Evolutionary conservation across 1,284 basidiomycete genomes (phyloP).

Genomic region (Cutaneotrichosporon cavernicola): DNA sequence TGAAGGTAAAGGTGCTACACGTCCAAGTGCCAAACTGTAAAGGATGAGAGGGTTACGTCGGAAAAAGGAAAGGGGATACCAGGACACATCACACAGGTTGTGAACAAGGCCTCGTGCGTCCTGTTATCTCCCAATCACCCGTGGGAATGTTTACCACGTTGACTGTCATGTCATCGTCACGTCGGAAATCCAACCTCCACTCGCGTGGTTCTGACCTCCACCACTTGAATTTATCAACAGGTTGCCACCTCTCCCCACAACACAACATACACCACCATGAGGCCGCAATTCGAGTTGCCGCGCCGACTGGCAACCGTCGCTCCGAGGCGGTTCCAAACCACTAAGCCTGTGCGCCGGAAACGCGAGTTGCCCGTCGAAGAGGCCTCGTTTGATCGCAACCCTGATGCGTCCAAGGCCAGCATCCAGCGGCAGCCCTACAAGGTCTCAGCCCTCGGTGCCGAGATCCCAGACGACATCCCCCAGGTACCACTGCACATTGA

Average conservation of each 20-base stretch:
- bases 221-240: not conserved
- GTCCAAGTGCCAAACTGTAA: no score
- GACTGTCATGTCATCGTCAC: not conserved
- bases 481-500: constrained; percentile 11
- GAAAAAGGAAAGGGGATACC: no score
- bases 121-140: no score
- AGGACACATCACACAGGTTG: no score
- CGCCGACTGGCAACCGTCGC: not conserved
- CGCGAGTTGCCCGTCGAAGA: not conserved
- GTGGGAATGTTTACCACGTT: not conserved
- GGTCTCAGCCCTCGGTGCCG: not conserved
- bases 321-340: not conserved
- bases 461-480: constrained; percentile 9
- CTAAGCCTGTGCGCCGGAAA: constrained; percentile 1
- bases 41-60: no score
- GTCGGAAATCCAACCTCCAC: not conserved
- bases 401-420: not conserved
- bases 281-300: not conserved
- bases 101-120: no score
- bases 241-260: not conserved
- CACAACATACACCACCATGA: not conserved
- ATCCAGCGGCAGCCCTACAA: not conserved
- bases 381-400: not conserved
- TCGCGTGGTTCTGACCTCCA: not conserved
- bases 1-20: no score